Evolutionary conservation across 129 eudicot species (phyloP).

Genomic region (Arctium lappa): DNA sequence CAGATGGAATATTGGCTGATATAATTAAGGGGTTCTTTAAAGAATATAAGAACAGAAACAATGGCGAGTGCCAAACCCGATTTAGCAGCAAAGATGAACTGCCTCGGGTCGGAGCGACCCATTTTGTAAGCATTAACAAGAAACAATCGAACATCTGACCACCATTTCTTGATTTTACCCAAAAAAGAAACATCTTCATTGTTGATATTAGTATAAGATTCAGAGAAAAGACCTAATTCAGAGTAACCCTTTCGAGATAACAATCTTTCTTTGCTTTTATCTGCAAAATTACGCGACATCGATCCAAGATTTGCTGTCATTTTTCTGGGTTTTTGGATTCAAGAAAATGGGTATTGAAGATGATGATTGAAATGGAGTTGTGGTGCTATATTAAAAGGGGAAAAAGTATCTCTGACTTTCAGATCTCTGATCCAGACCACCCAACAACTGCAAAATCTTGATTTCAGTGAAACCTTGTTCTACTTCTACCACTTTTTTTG

Average conservation of each 20-base stretch:
- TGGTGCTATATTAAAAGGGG: neutral
- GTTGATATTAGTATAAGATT: slow-evolving; percentile 17
- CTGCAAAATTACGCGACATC: slow-evolving; percentile 46
- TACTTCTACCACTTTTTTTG: neutral
- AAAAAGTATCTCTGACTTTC: neutral
- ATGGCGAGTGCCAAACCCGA: slow-evolving; percentile 79
- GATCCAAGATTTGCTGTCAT: slow-evolving; percentile 52
- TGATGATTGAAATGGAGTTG: neutral
- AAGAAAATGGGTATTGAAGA: neutral
- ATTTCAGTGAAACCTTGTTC: neutral
- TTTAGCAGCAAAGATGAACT: slow-evolving; percentile 79
- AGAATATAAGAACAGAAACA: slow-evolving; percentile 82
- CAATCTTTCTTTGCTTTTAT: slow-evolving; percentile 54
- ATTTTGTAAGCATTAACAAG: slow-evolving; percentile 44
- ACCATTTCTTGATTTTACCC: slow-evolving; percentile 33
- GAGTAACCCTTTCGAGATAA: slow-evolving; percentile 37
- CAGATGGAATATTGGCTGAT: slow-evolving; percentile 71
- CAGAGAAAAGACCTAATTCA: slow-evolving; percentile 39
- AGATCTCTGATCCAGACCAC: neutral
- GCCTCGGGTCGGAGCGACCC: slow-evolving; percentile 86
- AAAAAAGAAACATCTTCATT: neutral
- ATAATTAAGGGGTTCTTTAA: slow-evolving; percentile 58
- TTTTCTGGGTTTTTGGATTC: neutral
- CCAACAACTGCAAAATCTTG: neutral
- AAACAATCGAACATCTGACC: slow-evolving; percentile 27